Base-by-base conservation (phyloP, 1,284 basidiomycete species). In the Rhodotorula glutinis region DNA sequence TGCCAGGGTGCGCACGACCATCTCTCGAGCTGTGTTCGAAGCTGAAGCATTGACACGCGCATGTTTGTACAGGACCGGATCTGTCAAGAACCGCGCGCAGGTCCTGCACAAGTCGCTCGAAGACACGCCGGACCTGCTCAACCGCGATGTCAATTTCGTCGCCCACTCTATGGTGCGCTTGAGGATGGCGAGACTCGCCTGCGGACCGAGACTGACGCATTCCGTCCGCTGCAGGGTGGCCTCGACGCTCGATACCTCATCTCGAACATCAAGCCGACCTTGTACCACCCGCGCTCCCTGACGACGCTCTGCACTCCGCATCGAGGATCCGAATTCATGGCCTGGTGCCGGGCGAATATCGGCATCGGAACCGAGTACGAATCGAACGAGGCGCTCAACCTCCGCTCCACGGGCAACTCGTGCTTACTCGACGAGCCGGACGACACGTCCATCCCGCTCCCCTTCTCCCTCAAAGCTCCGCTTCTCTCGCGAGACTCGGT, bases 261-360 rank as follows among this genome's bases (percentile, higher is more conserved):
- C 64, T 87, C 90, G 3, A 88, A 90, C 77, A 84, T 95, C 75
- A 85, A 85, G 70, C 93, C 95, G 0, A 83, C 81, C 23, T 86
- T 90, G 62, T 98, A 98, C 79, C 84, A 82, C 1, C 94, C 96
- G 1, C 80, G 92, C 49, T 93, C 91, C 11, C 81, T 98, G 67
- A 98, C 91, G 0, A 91, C 89, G 23, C 85, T 99, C 71, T 88
- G 88, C 54, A 98, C 96, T 0, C 96, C 96, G 23, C 96, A 99
- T 79, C 85, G 90, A 33, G 95, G 95, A 33, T 93, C 90, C 74
- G 93, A 95, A 0, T 98, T 98, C 79, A 98, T 98, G 96, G 93
- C 98, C 80, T 98, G 95, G 95, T 98, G 95, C 81, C 76, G 90
- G 84, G 88, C 89, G 61, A 89, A 92, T 75, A 88, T 95, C 70